phyloP scores from a whole-genome alignment of 1,284 basidiomycete genomes.

The Leccinum fuscescens region DNA sequence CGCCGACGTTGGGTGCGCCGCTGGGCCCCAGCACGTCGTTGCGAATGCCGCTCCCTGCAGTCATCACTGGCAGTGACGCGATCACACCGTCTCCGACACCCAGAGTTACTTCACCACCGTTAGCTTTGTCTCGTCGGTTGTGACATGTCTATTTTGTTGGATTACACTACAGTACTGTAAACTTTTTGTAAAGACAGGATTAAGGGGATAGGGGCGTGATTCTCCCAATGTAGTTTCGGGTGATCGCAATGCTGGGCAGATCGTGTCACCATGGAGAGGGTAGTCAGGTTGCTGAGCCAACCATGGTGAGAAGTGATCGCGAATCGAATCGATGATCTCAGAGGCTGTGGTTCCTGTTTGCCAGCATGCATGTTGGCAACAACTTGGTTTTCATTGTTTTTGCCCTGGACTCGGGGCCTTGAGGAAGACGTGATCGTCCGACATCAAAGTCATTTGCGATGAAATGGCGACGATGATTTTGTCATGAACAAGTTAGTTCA shows the following conservation, averaged over 20 bases:
- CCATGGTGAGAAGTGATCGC: background rate
- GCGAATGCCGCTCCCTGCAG: conserved; percentile 39
- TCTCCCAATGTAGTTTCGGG: background rate
- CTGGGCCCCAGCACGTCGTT: conserved; percentile 36
- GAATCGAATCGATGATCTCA: background rate
- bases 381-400: background rate
- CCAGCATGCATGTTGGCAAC: background rate
- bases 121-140: conserved; percentile 5
- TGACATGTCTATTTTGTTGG: conserved; percentile 7
- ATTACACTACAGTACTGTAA: background rate
- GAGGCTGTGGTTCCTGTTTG: background rate
- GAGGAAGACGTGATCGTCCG: background rate
- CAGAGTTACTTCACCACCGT: conserved; percentile 16
- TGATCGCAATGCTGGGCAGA: background rate
- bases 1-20: conserved; percentile 37
- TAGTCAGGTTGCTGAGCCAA: background rate
- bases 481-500: background rate
- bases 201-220: background rate
- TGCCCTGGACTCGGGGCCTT: background rate
- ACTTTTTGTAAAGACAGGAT: background rate
- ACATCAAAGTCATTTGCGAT: background rate
- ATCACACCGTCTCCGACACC: conserved; percentile 46
- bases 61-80: conserved; percentile 41
- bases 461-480: background rate
- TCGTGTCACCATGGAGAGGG: background rate